A percentile compares a stretch with the other conserved stretches of the same genome.
Conservation (phyloP, 2,329 filamentous ascomycete genomes). For the Alternaria arborescens region DNA sequence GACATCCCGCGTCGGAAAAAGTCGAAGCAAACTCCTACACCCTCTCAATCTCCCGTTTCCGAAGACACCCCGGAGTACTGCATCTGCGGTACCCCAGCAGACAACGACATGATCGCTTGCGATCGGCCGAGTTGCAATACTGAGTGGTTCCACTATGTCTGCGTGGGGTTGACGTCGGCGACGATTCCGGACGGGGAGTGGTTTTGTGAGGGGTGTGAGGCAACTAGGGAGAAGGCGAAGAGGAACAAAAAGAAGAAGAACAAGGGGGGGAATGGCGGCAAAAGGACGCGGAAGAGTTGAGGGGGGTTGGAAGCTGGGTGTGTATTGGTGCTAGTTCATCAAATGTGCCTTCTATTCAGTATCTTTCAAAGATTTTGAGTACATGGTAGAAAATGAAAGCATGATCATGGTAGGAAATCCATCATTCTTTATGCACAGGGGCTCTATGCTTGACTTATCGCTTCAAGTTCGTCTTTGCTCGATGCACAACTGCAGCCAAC, state of each 20-base stretch:
- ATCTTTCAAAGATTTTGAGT: not conserved
- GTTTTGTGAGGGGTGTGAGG: slow-evolving; percentile 10
- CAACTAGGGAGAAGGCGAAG: not conserved
- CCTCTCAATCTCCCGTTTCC: not conserved
- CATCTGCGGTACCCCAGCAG: not conserved
- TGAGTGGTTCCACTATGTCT: slow-evolving; percentile 12
- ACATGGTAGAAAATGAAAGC: not conserved
- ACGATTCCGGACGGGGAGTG: slow-evolving; percentile 6
- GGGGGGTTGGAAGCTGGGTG: not conserved
- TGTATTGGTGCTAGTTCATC: not conserved
- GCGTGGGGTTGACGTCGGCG: slow-evolving; percentile 5
- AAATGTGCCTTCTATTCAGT: not conserved
- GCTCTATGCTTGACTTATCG: not conserved
- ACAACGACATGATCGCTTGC: slow-evolving; percentile 8
- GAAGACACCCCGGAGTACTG: slow-evolving; percentile 1
- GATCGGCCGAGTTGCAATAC: not conserved
- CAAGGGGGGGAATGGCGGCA: not conserved
- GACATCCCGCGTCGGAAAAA: not conserved
- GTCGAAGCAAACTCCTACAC: too few species aligned
- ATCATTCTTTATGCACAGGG: not conserved
- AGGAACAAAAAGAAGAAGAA: not conserved
- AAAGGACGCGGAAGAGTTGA: not conserved
- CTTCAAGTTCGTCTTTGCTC: not conserved
- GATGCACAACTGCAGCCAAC: not conserved
- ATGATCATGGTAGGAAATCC: not conserved